Base-by-base conservation (phyloP, 2,329 filamentous ascomycete species). In the Coniochaeta pulveracea region DNA sequence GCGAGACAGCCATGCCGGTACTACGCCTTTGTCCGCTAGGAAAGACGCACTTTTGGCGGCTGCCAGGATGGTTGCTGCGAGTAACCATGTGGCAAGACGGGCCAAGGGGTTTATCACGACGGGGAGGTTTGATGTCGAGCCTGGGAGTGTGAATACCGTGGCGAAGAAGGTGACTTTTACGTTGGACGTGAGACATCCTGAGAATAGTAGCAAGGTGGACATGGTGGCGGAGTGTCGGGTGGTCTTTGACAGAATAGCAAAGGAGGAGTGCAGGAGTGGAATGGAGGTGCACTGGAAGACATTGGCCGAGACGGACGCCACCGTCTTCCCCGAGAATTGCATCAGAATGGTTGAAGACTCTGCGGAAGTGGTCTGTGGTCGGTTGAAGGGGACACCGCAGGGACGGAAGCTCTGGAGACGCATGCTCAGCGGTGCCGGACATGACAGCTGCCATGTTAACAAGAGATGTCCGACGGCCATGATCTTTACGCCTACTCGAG, bases 1-100 rank as follows among this genome's bases (percentile, higher is more conserved):
- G 2, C 61, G 72, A 43, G 80, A 85, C 43, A 72, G 72, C 5
- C 82, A 88, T 48, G 85, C 82, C 0, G 82, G 82, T 1, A 85
- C 82, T 0, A 88, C 82, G 0, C 74, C 76, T 0, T 49, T 59
- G 6, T 42, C 44, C 0, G 48, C 49, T 1, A 41, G 54, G 17
- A 47, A 43, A 12, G 54, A 57, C 26, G 39, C 54, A 6, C 32
- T 58, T 14, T 45, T 55, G 9, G 42, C 44, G 3, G 48, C 52
- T 1, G 47, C 53, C 10, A 49, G 48, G 33, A 57, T 58, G 52
- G 51, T 58, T 30, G 44, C 43, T 3, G 41, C 44, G 1, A 45
- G 44, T 0, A 50, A 55, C 22, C 30, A 24, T 2, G 30, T 50
- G 2, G 52, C 49, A 2, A 42, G 46, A 1, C 34, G 43, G 9